Base-by-base conservation (phyloP, 306 rosid species). In the Casuarina glauca region DNA sequence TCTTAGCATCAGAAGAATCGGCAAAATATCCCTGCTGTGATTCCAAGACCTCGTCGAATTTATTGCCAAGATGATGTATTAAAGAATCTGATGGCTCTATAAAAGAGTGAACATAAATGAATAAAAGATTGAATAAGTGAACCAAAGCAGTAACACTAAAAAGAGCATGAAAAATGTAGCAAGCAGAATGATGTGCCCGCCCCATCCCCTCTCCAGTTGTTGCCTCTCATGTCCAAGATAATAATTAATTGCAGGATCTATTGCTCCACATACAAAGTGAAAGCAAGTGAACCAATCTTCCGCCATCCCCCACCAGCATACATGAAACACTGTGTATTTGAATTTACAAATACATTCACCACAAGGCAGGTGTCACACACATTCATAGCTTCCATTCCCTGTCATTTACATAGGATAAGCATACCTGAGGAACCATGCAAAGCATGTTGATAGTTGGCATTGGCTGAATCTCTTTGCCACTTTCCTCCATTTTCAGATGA, bases 1-100 rank as follows among this genome's bases (percentile, higher is more conserved):
- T 84, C 82, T 84, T 90, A 54, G 85, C 86, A 79, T 87, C 88
- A 77, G 91, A 88, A 75, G 91, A 62, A 84, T 92, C 92, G 50
- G 78, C 57, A 42, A 52, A 78, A 54, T 45, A 74, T 79, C 86
- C 93, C 76, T 82, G 84, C 79, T 86, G 88, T 79, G 81, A 76
- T 75, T 81, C 83, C 74, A 78, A 57, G 74, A 74, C 79, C 70
- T 80, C 96, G 69, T 76, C 78, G 73, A 87, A 74, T 83, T 88
- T 82, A n/a, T 67, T 55, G 45, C 77, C 86, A 69, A 60, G 55
- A 66, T 74, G 81, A 78, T 80, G 82, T 41, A 12, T 15, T 39
- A 87, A 75, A 74, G 83, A 66, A 80, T 80, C 82, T 69, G 83
- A 75, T 32, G 84, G 86, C 80, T 82, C 97, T 92, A 83, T 76